These are phyloP conservation scores for Suillus weaverae DNA, from an alignment of 768 basidiomycete species.

Conservation along the genomic window DNA sequence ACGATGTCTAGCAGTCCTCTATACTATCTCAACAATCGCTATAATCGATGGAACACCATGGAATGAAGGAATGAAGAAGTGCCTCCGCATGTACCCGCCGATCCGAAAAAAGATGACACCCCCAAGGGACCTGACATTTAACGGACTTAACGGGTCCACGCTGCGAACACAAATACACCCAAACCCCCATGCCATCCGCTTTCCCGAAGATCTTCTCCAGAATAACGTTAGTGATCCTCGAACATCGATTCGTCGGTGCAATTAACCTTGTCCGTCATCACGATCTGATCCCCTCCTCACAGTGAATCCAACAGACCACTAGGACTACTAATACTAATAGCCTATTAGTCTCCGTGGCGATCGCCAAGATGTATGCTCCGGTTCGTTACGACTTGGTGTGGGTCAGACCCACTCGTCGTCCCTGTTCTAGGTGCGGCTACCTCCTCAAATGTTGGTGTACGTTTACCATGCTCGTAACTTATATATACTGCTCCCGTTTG, in stretches of 20 bases:
- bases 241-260: conserved; percentile 9
- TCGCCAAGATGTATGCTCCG: conserved; percentile 6
- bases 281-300: not conserved
- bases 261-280: not conserved
- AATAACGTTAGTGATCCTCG: conserved; percentile 7
- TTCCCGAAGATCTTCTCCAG: conserved; percentile 4
- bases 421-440: not conserved
- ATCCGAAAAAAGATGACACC: conserved; percentile 21
- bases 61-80: conserved; percentile 12
- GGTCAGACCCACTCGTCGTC: not conserved
- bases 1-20: conserved; percentile 3
- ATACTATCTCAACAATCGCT: not conserved
- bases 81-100: conserved; percentile 14
- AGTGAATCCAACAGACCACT: not conserved
- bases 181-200: conserved; percentile 8
- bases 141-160: conserved; percentile 19
- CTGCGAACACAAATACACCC: conserved; percentile 13
- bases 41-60: conserved; percentile 4
- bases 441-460: not conserved
- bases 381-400: conserved; percentile 1
- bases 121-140: conserved; percentile 19
- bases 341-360: not conserved
- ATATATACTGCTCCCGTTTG: not conserved
- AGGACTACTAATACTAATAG: not conserved
- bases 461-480: not conserved